These are phyloP conservation scores for Arthroderma sp. DNA, from an alignment of 2,329 filamentous ascomycete genomes.

Conservation along the genomic window DNA sequence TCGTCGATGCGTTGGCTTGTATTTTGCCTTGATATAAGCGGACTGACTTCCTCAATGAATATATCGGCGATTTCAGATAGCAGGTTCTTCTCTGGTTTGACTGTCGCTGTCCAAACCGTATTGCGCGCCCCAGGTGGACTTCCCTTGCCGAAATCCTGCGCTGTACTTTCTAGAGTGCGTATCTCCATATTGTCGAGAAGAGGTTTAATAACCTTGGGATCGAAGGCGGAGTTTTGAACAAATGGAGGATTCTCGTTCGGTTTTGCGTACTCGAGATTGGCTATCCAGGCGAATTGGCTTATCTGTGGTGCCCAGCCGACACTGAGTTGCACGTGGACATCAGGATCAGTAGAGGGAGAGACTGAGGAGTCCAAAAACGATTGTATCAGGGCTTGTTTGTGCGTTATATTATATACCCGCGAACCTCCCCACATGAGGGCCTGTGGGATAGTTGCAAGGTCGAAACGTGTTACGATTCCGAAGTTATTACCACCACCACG, in stretches of 20 bases:
- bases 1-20: background rate
- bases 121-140: constrained; percentile 5
- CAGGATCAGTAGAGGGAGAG: constrained; percentile 18
- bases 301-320: constrained; percentile 19
- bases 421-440: constrained; percentile 29
- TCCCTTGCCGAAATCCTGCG: background rate
- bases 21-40: background rate
- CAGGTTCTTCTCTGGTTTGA: constrained; percentile 4
- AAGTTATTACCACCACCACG: constrained; percentile 35
- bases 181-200: constrained; percentile 23
- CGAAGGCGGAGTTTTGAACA: constrained; percentile 13
- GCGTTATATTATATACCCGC: constrained; percentile 17
- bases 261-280: constrained; percentile 26
- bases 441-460: constrained; percentile 26
- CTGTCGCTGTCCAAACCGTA: constrained; percentile 3
- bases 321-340: constrained; percentile 20
- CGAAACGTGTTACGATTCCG: constrained; percentile 26
- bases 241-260: constrained; percentile 19
- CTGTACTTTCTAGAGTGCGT: constrained; percentile 1
- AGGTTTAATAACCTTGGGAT: constrained; percentile 19
- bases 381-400: constrained; percentile 15
- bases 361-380: background rate
- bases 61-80: constrained; percentile 2
- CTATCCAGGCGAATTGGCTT: constrained; percentile 17
- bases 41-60: constrained; percentile 4